Evolutionary conservation across 352 stramenopile species (phyloP).

Genomic region (Phytopythium litorale): DNA sequence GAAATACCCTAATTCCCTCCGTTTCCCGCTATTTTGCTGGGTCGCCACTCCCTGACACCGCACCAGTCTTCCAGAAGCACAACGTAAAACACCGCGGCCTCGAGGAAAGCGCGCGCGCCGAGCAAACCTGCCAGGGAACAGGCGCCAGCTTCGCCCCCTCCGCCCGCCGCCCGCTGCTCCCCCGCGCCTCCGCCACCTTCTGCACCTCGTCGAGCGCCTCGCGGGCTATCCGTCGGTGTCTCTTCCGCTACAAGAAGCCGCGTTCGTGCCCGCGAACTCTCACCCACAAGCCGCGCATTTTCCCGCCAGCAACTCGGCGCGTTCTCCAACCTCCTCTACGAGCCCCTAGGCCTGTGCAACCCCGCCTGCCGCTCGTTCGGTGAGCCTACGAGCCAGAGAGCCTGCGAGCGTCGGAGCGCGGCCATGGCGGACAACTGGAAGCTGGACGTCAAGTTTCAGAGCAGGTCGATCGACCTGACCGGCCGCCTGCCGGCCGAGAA

Average conservation of each 20-base stretch:
- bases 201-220: not conserved
- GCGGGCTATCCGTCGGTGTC: not conserved
- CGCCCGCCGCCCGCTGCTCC: not conserved
- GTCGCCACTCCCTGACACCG: not conserved
- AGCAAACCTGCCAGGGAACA: not conserved
- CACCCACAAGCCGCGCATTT: not conserved
- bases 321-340: not conserved
- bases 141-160: not conserved
- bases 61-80: not conserved
- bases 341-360: not conserved
- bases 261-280: not conserved
- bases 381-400: not conserved
- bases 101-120: not conserved
- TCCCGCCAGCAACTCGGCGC: not conserved
- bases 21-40: not conserved
- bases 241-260: not conserved
- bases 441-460: constrained; percentile 84
- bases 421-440: constrained; percentile 76
- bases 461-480: constrained; percentile 61
- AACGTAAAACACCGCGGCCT: not conserved
- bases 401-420: not conserved
- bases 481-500: constrained; percentile 79
- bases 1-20: not conserved
- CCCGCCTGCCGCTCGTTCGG: not conserved
- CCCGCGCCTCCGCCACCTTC: not conserved